These are phyloP conservation scores for Ajuga chamaepitys DNA, from an alignment of 257 asterid genomes.

Conservation along the genomic window DNA sequence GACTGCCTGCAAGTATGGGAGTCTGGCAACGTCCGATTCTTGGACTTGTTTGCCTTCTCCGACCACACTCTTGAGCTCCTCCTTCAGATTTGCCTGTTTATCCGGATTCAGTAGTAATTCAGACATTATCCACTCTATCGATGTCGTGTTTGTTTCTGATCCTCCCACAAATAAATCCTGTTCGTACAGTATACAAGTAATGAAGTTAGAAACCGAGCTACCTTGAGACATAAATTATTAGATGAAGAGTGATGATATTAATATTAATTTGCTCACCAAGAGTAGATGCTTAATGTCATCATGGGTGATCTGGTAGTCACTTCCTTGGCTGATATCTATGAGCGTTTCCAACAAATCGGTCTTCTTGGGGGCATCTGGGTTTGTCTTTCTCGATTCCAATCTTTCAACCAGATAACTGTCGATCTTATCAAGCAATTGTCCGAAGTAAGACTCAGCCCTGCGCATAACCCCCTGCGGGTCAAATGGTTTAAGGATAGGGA, in stretches of 20 bases:
- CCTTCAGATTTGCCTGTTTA: neutral
- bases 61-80: conserved; percentile 9
- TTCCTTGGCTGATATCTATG: neutral
- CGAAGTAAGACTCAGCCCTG: neutral
- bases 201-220: no score
- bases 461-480: neutral
- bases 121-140: conserved; percentile 17
- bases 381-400: neutral
- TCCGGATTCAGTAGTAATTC: conserved; percentile 18
- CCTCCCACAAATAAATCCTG: neutral
- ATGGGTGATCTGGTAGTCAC: neutral
- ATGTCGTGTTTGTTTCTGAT: neutral
- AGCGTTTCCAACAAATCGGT: neutral
- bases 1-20: conserved; percentile 22
- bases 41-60: neutral
- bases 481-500: neutral
- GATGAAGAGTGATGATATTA: no score
- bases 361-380: neutral
- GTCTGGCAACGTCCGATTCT: conserved; percentile 16
- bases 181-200: neutral
- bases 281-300: conserved; percentile 5
- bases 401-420: neutral
- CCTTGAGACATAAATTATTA: no score
- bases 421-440: neutral
- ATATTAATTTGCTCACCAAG: neutral